phyloP scores from a whole-genome alignment of 2,329 filamentous ascomycete species.

The Didymella glomerata region DNA sequence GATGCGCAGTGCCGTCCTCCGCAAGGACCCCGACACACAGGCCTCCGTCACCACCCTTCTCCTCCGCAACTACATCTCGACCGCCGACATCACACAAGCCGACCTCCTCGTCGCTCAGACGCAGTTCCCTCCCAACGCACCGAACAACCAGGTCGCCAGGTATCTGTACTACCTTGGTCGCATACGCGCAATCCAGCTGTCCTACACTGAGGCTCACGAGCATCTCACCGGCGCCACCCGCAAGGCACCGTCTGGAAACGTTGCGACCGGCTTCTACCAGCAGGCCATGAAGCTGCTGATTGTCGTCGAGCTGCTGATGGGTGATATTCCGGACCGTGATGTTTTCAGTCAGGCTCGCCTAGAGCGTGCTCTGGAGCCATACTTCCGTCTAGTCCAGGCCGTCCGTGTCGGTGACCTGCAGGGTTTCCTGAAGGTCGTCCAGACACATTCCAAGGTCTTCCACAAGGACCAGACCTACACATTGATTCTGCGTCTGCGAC shows the following conservation, averaged over 20 bases:
- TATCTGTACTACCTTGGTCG: constrained; percentile 98
- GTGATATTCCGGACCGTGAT: constrained; percentile 94
- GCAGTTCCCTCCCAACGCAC: constrained; percentile 90
- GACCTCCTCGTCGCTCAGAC: constrained; percentile 96
- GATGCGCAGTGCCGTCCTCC: constrained; percentile 91
- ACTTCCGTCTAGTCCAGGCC: constrained; percentile 91
- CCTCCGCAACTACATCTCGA: constrained; percentile 93
- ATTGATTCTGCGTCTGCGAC: constrained; percentile 88
- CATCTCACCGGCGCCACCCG: constrained; percentile 92
- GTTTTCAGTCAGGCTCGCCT: constrained; percentile 90
- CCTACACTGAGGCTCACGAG: constrained; percentile 96
- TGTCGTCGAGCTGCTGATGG: constrained; percentile 97
- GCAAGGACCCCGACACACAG: constrained; percentile 97
- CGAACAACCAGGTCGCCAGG: constrained; percentile 97
- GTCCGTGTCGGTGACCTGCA: constrained; percentile 96
- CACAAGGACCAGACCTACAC: constrained; percentile 95
- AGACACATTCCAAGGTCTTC: constrained; percentile 83
- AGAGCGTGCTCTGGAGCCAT: constrained; percentile 87
- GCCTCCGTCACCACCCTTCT: constrained; percentile 93
- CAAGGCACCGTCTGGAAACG: constrained; percentile 89
- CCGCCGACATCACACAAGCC: constrained; percentile 95
- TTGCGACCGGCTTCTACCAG: constrained; percentile 93
- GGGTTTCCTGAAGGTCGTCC: constrained; percentile 88
- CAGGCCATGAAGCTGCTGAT: constrained; percentile 95
- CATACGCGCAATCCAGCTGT: constrained; percentile 94